Percentiles rank a stretch among this genome's conserved stretches.
These are phyloP conservation scores for Pugionium dolabratum DNA, from an alignment of 345 rosid genomes.

Conservation along the genomic window DNA sequence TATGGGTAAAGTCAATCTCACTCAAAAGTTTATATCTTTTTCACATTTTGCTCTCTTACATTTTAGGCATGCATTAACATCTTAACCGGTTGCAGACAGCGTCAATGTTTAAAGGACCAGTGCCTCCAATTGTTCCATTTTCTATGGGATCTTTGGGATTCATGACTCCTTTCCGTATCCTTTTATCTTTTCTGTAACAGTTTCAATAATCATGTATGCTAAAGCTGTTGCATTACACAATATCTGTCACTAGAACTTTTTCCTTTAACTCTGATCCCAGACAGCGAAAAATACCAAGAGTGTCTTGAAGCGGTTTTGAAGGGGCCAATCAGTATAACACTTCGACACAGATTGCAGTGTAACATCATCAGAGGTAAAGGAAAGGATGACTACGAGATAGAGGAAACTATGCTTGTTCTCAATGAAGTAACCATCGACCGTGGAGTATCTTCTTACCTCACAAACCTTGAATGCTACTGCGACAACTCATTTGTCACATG, in stretches of 20 bases:
- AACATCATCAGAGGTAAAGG: slow-evolving; percentile 80
- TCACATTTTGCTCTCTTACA: neutral
- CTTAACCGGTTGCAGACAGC: slow-evolving; percentile 68
- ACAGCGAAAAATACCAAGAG: slow-evolving; percentile 83
- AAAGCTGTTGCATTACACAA: neutral
- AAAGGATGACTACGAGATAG: slow-evolving; percentile 66
- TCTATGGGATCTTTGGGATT: slow-evolving; percentile 97
- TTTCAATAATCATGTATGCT: neutral
- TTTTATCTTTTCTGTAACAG: slow-evolving; percentile 21
- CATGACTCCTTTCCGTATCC: slow-evolving; percentile 99
- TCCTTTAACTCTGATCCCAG: slow-evolving; percentile 44
- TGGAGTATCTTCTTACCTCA: slow-evolving; percentile 89
- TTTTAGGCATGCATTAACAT: slow-evolving; percentile 16
- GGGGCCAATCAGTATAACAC: slow-evolving; percentile 93
- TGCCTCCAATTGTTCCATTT: slow-evolving; percentile 95
- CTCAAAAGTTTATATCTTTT: neutral
- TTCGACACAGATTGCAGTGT: slow-evolving; percentile 86
- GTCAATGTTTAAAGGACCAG: slow-evolving; percentile 98
- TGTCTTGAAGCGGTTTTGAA: slow-evolving; percentile 70
- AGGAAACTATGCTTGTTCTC: slow-evolving; percentile 74
- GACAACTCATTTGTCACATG: slow-evolving; percentile 93
- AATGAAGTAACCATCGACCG: slow-evolving; percentile 99
- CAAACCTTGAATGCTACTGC: slow-evolving; percentile 96
- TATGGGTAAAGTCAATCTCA: slow-evolving; percentile 68
- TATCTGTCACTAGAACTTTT: slow-evolving; percentile 10